Evolutionary conservation across 2,329 filamentous ascomycete genomes (phyloP).

Genomic region (Zymoseptoria tritici): DNA sequence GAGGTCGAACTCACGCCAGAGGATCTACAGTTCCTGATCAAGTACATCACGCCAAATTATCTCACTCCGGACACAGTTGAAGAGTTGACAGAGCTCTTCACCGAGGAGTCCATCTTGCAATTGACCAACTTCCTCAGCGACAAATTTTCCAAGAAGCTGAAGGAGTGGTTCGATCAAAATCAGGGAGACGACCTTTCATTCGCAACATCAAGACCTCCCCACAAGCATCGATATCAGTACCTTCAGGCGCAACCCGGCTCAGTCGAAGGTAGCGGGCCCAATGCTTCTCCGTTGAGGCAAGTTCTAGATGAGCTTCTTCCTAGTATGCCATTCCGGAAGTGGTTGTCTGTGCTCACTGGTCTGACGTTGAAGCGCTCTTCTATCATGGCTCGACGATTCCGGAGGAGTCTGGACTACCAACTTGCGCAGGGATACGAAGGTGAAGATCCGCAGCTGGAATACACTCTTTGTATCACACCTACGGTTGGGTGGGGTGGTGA

Average conservation of each 20-base stretch:
- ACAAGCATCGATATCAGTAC: slow-evolving; percentile 92
- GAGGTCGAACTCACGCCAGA: slow-evolving; percentile 61
- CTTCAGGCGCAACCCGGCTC: slow-evolving; percentile 34
- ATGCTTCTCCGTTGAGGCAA: slow-evolving; percentile 57
- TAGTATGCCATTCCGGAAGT: slow-evolving; percentile 78
- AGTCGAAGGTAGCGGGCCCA: slow-evolving; percentile 14
- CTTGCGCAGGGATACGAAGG: slow-evolving; percentile 76
- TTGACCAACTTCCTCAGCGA: slow-evolving; percentile 70
- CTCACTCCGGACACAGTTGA: slow-evolving; percentile 86
- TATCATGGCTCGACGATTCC: slow-evolving; percentile 77
- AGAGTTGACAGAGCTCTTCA: slow-evolving; percentile 70
- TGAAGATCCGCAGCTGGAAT: slow-evolving; percentile 69
- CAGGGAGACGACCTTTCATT: slow-evolving; percentile 19
- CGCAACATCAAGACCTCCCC: slow-evolving; percentile 65
- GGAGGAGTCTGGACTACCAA: slow-evolving; percentile 82
- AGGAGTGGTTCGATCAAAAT: slow-evolving; percentile 62
- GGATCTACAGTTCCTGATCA: slow-evolving; percentile 82
- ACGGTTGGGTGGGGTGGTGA: slow-evolving; percentile 76
- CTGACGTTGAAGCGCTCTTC: slow-evolving; percentile 66
- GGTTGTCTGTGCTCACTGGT: slow-evolving; percentile 77
- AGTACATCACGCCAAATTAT: slow-evolving; percentile 84
- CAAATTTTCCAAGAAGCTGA: slow-evolving; percentile 68
- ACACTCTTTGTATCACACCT: slow-evolving; percentile 81
- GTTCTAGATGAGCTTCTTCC: slow-evolving; percentile 77
- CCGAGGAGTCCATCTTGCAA: slow-evolving; percentile 74